Evolutionary conservation across 2,329 filamentous ascomycete species (phyloP), one percentile per base, ranked within the genome.

Genomic region (Fusarium pininemorale): DNA sequence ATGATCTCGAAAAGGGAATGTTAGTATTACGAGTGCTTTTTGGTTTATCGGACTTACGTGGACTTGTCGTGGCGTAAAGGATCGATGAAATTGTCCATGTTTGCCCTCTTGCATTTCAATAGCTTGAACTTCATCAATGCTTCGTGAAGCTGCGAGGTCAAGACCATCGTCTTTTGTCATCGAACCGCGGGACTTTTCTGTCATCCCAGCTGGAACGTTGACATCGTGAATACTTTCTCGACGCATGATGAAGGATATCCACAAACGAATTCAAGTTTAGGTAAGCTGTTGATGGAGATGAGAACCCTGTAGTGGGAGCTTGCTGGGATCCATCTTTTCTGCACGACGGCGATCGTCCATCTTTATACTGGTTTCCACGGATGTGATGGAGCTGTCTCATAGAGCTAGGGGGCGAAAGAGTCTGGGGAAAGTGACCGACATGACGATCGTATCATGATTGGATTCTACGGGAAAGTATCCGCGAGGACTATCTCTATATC

Each of bases 61-160:
- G 9, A 76, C 69, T 62, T 76, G 74, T 9, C 68, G 62, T 16
- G 70, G 70, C 9, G 65, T 70, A 18, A 77, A 77, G 22, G 63
- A 75, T n/a, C 75, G 65, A 37, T 75, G 75, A 24, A 77, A 72
- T 26, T 71, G 44, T 14, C 75, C 74, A 45, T 73, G 55, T 15
- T 66, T 62, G 20, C 45, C 41, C 39, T 73, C 72, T 35, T 66
- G 45, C 26, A 69, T 37, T n/a, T 58, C 61, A n/a, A 66, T 57
- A 15, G 66, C 56, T 28, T 62, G 57, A 3, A 57, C 60, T 30
- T 74, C 71, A 2, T 53, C 63, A 20, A 68, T 45, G 22, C 68
- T 74, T 39, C 54, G 42, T 30, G 56, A 50, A 32, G 57, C 41
- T 15, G 59, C 44, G 4, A 73, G 44, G 30, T 48, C 30, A 28